These are phyloP conservation scores for Diaporthe helianthi DNA, from an alignment of 2,329 filamentous ascomycete species.

Conservation along the genomic window DNA sequence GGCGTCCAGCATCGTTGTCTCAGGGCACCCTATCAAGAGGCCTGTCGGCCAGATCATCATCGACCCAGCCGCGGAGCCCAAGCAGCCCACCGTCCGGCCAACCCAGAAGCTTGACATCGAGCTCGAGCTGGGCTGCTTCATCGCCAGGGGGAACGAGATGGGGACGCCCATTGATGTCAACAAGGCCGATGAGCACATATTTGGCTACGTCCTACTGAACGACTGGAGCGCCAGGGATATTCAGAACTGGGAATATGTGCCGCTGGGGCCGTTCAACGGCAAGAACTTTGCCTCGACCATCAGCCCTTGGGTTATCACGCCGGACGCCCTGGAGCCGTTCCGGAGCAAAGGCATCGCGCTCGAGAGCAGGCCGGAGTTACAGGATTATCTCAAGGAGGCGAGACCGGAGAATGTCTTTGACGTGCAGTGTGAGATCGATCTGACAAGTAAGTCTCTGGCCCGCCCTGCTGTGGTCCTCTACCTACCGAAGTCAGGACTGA, in stretches of 20 bases:
- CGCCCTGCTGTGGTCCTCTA: neutral
- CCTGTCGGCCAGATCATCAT: slow-evolving; percentile 77
- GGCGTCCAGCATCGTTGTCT: slow-evolving; percentile 77
- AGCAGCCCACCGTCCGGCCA: slow-evolving; percentile 68
- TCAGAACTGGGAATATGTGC: slow-evolving; percentile 85
- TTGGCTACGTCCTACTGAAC: slow-evolving; percentile 83
- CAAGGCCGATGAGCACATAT: slow-evolving; percentile 71
- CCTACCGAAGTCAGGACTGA: slow-evolving; percentile 31
- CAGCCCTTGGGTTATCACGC: slow-evolving; percentile 79
- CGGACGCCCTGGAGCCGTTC: slow-evolving; percentile 73
- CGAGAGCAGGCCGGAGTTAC: slow-evolving; percentile 40
- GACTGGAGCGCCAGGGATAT: slow-evolving; percentile 88
- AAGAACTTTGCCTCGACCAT: slow-evolving; percentile 86
- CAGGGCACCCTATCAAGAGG: slow-evolving; percentile 74
- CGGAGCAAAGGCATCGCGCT: slow-evolving; percentile 45
- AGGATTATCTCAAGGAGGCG: slow-evolving; percentile 64
- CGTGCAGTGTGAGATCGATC: slow-evolving; percentile 72
- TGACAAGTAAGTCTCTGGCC: slow-evolving; percentile 59
- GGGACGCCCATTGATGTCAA: slow-evolving; percentile 68
- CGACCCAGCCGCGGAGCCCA: slow-evolving; percentile 67
- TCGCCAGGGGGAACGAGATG: slow-evolving; percentile 69
- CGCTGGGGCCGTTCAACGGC: slow-evolving; percentile 80
- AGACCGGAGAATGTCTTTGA: slow-evolving; percentile 67
- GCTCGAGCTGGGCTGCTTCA: slow-evolving; percentile 79
- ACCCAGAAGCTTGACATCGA: slow-evolving; percentile 78